Percentiles rank a stretch among this genome's conserved stretches.
These are phyloP conservation scores for Sporothrix globosa DNA, from an alignment of 2,329 filamentous ascomycete genomes.

Conservation along the genomic window DNA sequence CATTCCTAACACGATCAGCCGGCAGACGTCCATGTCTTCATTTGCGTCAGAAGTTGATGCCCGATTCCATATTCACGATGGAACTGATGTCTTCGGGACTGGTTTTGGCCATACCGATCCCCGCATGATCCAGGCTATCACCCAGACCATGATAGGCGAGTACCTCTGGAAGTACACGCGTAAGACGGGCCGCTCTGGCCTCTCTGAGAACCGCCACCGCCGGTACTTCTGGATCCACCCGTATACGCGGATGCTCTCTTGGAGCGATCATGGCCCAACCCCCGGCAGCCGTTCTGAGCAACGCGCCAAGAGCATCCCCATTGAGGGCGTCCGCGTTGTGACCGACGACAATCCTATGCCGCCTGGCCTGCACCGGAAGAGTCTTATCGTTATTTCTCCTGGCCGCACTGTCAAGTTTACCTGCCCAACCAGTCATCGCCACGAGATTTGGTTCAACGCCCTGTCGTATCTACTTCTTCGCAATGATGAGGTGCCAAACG, in stretches of 20 bases:
- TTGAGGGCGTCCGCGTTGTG: constrained; percentile 89
- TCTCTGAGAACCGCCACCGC: constrained; percentile 87
- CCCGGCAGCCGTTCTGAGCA: constrained; percentile 74
- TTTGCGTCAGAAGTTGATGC: constrained; percentile 93
- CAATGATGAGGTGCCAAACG: constrained; percentile 56
- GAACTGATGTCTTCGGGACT: constrained; percentile 49
- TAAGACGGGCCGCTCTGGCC: constrained; percentile 83
- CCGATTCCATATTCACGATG: constrained; percentile 77
- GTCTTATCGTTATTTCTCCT: constrained; percentile 84
- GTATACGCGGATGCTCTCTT: constrained; percentile 94
- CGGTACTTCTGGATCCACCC: constrained; percentile 99
- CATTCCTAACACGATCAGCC: constrained; percentile 44
- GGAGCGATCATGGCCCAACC: constrained; percentile 89
- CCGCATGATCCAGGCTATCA: constrained; percentile 98
- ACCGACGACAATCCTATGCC: constrained; percentile 94
- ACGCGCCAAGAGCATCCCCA: constrained; percentile 83
- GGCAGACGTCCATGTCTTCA: constrained; percentile 87
- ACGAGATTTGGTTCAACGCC: constrained; percentile 99
- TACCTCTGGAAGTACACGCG: constrained; percentile 99
- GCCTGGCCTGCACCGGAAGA: constrained; percentile 92
- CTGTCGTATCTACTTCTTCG: constrained; percentile 88
- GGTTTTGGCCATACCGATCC: constrained; percentile 81
- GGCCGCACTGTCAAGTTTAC: constrained; percentile 92
- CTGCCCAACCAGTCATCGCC: constrained; percentile 86
- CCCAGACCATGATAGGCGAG: constrained; percentile 99